Conservation (phyloP, 306 rosid genomes). For the Begonia peltatifolia region DNA sequence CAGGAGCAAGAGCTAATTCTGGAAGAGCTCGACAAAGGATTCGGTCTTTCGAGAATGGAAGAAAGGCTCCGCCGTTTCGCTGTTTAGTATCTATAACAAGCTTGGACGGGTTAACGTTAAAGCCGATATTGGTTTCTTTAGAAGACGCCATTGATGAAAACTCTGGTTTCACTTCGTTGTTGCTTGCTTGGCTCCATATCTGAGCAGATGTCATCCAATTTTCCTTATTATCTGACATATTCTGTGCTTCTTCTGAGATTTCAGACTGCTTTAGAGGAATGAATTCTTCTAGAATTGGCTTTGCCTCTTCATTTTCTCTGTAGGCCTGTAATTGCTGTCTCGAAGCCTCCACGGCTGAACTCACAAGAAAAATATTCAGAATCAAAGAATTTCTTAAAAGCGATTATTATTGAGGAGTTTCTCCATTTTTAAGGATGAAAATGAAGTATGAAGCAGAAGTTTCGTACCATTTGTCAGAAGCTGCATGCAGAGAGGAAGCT, state of each 20-base stretch:
- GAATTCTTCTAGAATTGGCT: constrained; percentile 82
- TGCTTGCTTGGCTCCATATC: constrained; percentile 79
- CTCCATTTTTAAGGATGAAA: too few relatives aligned
- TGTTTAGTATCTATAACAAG: constrained; percentile 32
- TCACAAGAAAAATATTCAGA: too few relatives aligned
- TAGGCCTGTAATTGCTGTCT: constrained; percentile 71
- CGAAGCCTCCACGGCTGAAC: constrained; percentile 64
- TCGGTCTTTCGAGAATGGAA: constrained; percentile 73
- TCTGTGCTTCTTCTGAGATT: constrained; percentile 33
- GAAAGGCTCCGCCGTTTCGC: constrained; percentile 78
- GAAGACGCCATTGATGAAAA: constrained; percentile 15
- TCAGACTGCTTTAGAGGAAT: constrained; percentile 76
- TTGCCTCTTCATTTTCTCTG: constrained; percentile 38
- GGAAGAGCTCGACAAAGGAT: constrained; percentile 23
- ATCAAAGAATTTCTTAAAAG: too few relatives aligned
- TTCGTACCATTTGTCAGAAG: constrained; percentile 73
- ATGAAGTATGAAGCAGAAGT: background rate
- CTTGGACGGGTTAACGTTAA: constrained; percentile 44
- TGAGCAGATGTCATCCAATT: constrained; percentile 98
- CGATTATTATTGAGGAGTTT: too few relatives aligned
- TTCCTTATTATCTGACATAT: constrained; percentile 53
- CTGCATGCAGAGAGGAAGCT: constrained; percentile 99
- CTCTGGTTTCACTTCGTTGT: constrained; percentile 34
- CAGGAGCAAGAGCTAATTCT: constrained; percentile 55
- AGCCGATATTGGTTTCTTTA: constrained; percentile 35